A percentile compares a stretch with the other conserved stretches of the same genome.
phyloP scores from a whole-genome alignment of 2,329 filamentous ascomycete genomes.

The Aspergillus sojae region DNA sequence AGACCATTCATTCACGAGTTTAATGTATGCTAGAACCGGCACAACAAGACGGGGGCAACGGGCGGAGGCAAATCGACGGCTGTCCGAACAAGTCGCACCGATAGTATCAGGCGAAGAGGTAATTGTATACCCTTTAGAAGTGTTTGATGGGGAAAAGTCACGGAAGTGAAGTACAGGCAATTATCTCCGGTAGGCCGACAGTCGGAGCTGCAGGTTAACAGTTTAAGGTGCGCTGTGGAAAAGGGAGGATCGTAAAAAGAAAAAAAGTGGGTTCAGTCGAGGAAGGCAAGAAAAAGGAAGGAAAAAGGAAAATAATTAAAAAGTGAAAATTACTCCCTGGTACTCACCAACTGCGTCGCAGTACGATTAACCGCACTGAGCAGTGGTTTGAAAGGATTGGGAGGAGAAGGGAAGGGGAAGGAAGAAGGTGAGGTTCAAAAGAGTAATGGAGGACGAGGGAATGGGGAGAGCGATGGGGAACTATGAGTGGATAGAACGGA shows the following conservation, averaged over 20 bases:
- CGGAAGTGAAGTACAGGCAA: conserved; percentile 6
- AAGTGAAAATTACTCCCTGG: conserved; percentile 19
- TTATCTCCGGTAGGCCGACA: conserved; percentile 10
- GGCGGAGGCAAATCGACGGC: background rate
- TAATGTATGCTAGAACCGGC: conserved; percentile 4
- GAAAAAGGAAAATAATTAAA: conserved; percentile 11
- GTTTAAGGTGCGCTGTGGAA: conserved; percentile 8
- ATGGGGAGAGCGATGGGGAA: conserved; percentile 19
- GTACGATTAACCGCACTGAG: conserved; percentile 34
- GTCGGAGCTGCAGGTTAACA: conserved; percentile 15
- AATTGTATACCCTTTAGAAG: conserved; percentile 2
- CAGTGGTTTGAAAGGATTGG: conserved; percentile 29
- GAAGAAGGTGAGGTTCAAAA: conserved; percentile 23
- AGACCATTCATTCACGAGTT: conserved; percentile 25
- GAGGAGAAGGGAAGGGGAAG: conserved; percentile 20
- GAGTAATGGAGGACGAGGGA: conserved; percentile 18
- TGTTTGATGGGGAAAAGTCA: background rate
- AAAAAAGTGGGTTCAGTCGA: conserved; percentile 5
- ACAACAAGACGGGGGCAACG: conserved; percentile 10
- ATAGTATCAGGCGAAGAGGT: conserved; percentile 11
- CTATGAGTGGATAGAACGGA: conserved; percentile 19
- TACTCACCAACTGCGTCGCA: conserved; percentile 33
- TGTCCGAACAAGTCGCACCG: conserved; percentile 16
- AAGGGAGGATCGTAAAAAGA: conserved; percentile 12
- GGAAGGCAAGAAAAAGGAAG: conserved; percentile 12